phyloP scores from a whole-genome alignment of 192 early-diverging fungal genomes.

The Dissophora globulifera region DNA sequence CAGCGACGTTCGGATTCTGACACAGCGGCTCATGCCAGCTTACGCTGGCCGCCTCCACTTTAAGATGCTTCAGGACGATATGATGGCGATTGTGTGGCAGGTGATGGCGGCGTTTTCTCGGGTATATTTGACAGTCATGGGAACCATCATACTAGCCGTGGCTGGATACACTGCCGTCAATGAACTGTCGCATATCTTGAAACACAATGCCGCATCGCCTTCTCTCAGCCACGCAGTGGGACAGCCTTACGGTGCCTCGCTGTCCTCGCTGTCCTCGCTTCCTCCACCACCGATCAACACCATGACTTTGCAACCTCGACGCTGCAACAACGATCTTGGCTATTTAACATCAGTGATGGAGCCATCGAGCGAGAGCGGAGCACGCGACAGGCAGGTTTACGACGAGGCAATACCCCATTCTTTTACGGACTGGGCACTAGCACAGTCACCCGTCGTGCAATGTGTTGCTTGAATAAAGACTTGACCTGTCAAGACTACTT shows the following conservation, averaged over 20 bases:
- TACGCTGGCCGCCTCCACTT: conserved; percentile 56
- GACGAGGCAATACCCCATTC: not conserved
- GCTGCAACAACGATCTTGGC: not conserved
- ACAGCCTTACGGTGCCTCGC: not conserved
- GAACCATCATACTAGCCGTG: conserved; percentile 33
- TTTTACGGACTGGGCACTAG: conserved; percentile 5
- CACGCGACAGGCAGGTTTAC: not conserved
- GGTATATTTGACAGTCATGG: conserved; percentile 31
- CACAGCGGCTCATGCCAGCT: conserved; percentile 43
- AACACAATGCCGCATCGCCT: not conserved
- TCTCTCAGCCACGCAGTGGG: not conserved
- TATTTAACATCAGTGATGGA: no score
- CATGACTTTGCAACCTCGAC: not conserved
- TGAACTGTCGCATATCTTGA: conserved; percentile 16
- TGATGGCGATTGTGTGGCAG: conserved; percentile 41
- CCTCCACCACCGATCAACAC: not conserved
- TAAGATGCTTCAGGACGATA: conserved; percentile 36
- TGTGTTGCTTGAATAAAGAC: conserved; percentile 6
- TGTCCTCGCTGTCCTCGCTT: not conserved
- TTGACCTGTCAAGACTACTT: no score
- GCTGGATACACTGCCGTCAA: conserved; percentile 38
- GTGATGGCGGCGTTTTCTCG: conserved; percentile 41
- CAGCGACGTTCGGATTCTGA: conserved; percentile 56
- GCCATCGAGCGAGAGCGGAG: no score
- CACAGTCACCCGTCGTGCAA: conserved; percentile 14